Conservation (phyloP, 2,329 filamentous ascomycete genomes). For the Talaromyces albobiverticillius region DNA sequence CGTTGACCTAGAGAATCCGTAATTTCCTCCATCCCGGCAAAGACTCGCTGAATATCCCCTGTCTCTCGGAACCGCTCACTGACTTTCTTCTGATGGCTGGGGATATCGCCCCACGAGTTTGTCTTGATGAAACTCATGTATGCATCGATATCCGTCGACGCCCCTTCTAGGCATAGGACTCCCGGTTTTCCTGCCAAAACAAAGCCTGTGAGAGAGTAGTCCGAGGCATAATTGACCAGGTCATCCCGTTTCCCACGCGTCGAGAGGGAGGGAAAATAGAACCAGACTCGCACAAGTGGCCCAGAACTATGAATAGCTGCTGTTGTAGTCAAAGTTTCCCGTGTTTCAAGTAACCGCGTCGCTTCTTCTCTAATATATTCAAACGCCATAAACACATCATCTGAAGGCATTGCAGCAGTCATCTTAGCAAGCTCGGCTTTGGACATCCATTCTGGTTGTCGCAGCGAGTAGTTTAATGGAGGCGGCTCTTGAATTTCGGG, state of each 20-base stretch:
- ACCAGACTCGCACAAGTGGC: conserved; percentile 55
- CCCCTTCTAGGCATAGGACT: conserved; percentile 20
- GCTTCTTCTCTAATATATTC: conserved; percentile 44
- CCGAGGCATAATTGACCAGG: conserved; percentile 53
- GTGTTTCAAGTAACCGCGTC: conserved; percentile 25
- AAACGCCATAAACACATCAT: conserved; percentile 47
- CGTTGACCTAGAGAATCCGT: neutral
- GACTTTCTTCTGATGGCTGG: conserved; percentile 61
- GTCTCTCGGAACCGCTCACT: conserved; percentile 47
- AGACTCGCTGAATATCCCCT: conserved; percentile 34
- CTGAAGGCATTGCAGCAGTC: conserved; percentile 37
- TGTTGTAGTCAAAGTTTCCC: conserved; percentile 10
- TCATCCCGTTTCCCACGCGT: conserved; percentile 59
- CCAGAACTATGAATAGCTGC: conserved; percentile 7
- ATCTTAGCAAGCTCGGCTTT: conserved; percentile 46
- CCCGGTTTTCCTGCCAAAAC: conserved; percentile 61
- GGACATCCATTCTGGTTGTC: conserved; percentile 53
- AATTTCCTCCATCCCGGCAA: neutral
- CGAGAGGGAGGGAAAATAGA: conserved; percentile 62
- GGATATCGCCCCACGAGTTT: conserved; percentile 62
- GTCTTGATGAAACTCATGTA: conserved; percentile 65
- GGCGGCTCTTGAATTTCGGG: neutral
- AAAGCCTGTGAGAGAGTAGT: conserved; percentile 57
- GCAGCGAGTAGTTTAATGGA: conserved; percentile 25
- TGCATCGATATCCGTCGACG: conserved; percentile 48